Base-by-base conservation (phyloP, 192 early-diverging fungal species). In the Polychytrium aggregatum region DNA sequence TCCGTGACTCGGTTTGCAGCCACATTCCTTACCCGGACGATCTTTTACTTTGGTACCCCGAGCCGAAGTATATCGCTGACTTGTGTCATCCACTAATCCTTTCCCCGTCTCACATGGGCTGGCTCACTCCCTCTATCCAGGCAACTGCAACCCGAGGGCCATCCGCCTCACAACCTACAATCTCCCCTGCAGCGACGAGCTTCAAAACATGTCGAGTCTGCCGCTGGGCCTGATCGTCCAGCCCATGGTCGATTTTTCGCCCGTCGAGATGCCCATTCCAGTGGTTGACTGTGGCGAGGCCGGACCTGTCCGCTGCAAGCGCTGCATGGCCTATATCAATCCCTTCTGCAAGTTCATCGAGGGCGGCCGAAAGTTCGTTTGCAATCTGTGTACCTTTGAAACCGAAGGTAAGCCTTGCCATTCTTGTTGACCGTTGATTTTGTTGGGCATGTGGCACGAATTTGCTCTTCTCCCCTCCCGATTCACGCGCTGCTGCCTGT, bases 251-350 rank as follows among this genome's bases (percentile, higher is more conserved):
- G 77, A 87, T n/a, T n/a, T n/a, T n/a, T n/a, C n/a, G n/a, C n/a
- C n/a, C n/a, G n/a, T n/a, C n/a, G n/a, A 33, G 31, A 33, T 11
- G 14, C 85, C 86, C 1, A 67, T 97, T 6, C 75, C 81, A 26
- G 59, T 86, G 16, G 84, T 92, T 27, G 84, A 89, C 46, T 83
- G 84, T 70, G 92, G 88, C 28, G 79, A 83, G 21, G 57, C 72
- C 6, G 95, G 93, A 0, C 95, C 95, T 2, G 63, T 86, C 35
- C 81, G 95, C 33, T 98, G 95, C 62, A 57, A 70, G 43, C 81
- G 92, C 2, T 98, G 95, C 74, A 86, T 85, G 37, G 88, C 82
- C 1, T 98, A 98, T 58, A 78, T 96, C 54, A 98, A 98, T 60
- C 87, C 91, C 13, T 82, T 77, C 62, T 84, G 87, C 60, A 60